Evolutionary conservation across 179 eudicot genomes (phyloP).

Genomic region (Sideroxylon spinosum): DNA sequence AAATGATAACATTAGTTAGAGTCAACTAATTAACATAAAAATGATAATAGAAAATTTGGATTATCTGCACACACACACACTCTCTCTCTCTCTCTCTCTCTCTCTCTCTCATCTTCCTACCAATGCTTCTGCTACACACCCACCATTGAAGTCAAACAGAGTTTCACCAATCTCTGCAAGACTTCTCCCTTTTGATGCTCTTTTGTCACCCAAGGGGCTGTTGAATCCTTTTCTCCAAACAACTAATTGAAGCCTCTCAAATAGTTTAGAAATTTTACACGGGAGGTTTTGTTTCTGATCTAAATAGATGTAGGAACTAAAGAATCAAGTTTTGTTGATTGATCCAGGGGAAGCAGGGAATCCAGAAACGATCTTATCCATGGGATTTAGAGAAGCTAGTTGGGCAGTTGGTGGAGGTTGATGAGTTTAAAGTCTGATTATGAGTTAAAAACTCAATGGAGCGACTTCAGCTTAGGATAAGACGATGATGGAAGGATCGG

Average conservation of each 20-base stretch:
- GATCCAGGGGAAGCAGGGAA: not conserved
- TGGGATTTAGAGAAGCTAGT: constrained; percentile 12
- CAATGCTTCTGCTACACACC: constrained; percentile 25
- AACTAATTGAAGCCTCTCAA: not conserved
- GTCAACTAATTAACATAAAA: constrained; percentile 12
- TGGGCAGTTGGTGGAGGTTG: constrained; percentile 8
- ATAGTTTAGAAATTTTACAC: not conserved
- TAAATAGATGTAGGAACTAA: not conserved
- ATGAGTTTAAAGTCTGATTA: constrained; percentile 14
- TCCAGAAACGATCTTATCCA: constrained; percentile 5
- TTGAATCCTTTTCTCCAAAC: not conserved
- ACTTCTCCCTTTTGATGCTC: constrained; percentile 19
- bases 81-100: constrained; percentile 16
- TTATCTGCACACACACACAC: constrained; percentile 13
- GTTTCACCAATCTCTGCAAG: constrained; percentile 7
- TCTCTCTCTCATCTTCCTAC: not conserved
- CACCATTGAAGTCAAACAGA: constrained; percentile 32
- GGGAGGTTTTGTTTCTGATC: constrained; percentile 9
- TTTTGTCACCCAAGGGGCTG: constrained; percentile 17
- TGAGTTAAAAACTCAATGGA: constrained; percentile 30
- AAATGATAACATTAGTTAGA: constrained; percentile 10
- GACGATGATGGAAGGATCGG: constrained; percentile 38
- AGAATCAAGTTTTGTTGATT: not conserved
- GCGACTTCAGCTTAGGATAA: constrained; percentile 15
- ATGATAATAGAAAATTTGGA: constrained; percentile 13